A percentile compares a stretch with the other conserved stretches of the same genome.
Conservation (phyloP, 257 asterid genomes). For the Solanum stenotomum region DNA sequence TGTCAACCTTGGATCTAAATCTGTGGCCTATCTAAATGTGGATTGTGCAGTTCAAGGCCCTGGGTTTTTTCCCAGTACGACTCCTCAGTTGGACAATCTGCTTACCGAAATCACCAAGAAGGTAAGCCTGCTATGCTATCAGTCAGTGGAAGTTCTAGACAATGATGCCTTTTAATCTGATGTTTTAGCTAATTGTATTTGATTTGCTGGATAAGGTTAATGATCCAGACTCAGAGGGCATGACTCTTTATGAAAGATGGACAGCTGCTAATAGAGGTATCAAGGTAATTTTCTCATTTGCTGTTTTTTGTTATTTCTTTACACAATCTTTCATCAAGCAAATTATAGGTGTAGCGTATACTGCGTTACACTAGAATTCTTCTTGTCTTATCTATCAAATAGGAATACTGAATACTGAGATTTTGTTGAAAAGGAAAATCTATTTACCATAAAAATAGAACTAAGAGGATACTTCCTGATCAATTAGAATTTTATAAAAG, state of each 20-base stretch:
- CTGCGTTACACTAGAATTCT: not conserved
- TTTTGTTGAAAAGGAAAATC: not conserved
- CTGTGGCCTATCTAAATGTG: conserved; percentile 83
- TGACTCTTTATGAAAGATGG: conserved; percentile 44
- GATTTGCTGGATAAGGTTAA: conserved; percentile 44
- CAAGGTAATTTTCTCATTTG: conserved; percentile 31
- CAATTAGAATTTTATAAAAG: not conserved
- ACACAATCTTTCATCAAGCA: not conserved
- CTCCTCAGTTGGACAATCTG: conserved; percentile 94
- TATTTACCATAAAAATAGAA: not conserved
- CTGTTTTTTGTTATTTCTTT: not conserved
- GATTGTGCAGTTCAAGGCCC: conserved; percentile 99
- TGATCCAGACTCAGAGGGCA: conserved; percentile 66
- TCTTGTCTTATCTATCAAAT: not conserved
- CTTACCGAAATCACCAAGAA: conserved; percentile 63
- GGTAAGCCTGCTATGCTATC: conserved; percentile 27
- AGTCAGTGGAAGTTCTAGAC: not conserved
- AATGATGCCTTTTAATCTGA: not conserved
- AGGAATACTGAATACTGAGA: not conserved
- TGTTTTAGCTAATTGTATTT: not conserved
- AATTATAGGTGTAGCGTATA: not conserved
- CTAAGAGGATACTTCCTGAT: not conserved
- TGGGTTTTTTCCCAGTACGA: conserved; percentile 72
- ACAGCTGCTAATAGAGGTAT: conserved; percentile 32
- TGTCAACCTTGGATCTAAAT: conserved; percentile 62